Evolutionary conservation across 2,329 filamentous ascomycete species (phyloP).

Genomic region (Aspergillus sp.): DNA sequence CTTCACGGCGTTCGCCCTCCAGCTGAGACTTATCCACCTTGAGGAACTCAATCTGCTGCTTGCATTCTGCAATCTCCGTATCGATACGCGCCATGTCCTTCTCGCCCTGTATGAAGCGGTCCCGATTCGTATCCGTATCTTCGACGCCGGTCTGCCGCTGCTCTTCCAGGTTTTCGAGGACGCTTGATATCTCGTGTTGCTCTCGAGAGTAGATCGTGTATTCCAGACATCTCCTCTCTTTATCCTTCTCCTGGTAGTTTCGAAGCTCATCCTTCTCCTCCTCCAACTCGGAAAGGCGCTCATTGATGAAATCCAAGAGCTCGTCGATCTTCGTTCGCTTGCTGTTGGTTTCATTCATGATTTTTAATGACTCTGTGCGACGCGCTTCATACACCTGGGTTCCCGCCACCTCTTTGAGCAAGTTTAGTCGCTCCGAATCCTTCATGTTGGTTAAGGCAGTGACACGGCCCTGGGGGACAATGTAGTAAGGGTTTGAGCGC

Average conservation of each 20-base stretch:
- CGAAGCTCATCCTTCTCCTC: conserved; percentile 95
- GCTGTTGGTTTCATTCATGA: conserved; percentile 93
- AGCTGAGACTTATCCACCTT: conserved; percentile 77
- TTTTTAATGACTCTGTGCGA: conserved; percentile 83
- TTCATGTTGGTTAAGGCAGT: conserved; percentile 98
- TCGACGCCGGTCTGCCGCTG: conserved; percentile 73
- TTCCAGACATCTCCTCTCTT: conserved; percentile 81
- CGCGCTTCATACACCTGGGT: conserved; percentile 95
- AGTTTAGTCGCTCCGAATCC: conserved; percentile 76
- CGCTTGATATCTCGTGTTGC: conserved; percentile 66
- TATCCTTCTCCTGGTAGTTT: conserved; percentile 89
- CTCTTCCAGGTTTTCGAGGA: conserved; percentile 74
- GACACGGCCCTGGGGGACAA: conserved; percentile 93
- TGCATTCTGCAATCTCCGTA: conserved; percentile 66
- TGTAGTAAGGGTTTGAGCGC: conserved; percentile 96
- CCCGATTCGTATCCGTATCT: conserved; percentile 69
- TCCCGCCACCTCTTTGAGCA: conserved; percentile 95
- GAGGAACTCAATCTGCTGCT: conserved; percentile 74
- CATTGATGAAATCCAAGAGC: conserved; percentile 81
- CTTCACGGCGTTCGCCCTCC: conserved; percentile 80
- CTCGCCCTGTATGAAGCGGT: conserved; percentile 68
- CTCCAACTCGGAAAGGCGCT: conserved; percentile 78
- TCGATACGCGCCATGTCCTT: conserved; percentile 69
- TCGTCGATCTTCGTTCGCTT: conserved; percentile 94
- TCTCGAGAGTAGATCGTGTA: conserved; percentile 91